Evolutionary conservation across 2,329 filamentous ascomycete genomes (phyloP).

Genomic region (Alternaria postmessia): DNA sequence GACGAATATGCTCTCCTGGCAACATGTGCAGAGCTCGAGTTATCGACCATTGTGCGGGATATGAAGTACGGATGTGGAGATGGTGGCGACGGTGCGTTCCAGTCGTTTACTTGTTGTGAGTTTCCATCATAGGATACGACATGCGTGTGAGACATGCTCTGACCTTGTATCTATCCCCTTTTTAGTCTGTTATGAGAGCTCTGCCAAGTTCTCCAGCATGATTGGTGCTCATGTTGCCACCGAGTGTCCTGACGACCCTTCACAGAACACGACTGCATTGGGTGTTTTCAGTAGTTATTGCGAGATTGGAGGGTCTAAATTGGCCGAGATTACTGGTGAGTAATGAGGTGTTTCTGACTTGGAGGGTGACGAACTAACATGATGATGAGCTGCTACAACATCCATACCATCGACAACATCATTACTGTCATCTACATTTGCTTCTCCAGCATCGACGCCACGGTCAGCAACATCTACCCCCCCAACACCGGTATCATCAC

Average conservation of each 20-base stretch:
- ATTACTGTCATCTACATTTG: background rate
- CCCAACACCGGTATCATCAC: background rate
- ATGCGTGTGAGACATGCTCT: background rate
- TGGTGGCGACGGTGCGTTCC: background rate
- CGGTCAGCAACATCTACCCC: background rate
- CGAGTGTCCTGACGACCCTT: constrained; percentile 1
- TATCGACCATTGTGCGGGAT: constrained; percentile 3
- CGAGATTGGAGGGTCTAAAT: background rate
- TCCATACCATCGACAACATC: background rate
- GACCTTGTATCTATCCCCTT: background rate
- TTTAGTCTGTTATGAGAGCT: constrained; percentile 3
- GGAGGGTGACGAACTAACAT: background rate
- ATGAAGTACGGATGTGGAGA: background rate
- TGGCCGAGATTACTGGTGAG: background rate
- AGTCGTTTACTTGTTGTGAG: constrained; percentile 5
- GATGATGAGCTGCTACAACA: background rate
- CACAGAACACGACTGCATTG: background rate
- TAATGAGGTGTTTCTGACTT: too few species aligned
- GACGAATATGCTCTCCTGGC: background rate
- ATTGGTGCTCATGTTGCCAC: background rate
- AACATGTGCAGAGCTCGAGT: constrained; percentile 1
- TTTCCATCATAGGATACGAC: background rate
- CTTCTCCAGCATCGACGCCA: background rate
- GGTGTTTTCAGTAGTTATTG: background rate
- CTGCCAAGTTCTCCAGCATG: constrained; percentile 10